These are phyloP conservation scores for Nicotiana obtusifolia DNA, from an alignment of 257 asterid species.

Conservation along the genomic window DNA sequence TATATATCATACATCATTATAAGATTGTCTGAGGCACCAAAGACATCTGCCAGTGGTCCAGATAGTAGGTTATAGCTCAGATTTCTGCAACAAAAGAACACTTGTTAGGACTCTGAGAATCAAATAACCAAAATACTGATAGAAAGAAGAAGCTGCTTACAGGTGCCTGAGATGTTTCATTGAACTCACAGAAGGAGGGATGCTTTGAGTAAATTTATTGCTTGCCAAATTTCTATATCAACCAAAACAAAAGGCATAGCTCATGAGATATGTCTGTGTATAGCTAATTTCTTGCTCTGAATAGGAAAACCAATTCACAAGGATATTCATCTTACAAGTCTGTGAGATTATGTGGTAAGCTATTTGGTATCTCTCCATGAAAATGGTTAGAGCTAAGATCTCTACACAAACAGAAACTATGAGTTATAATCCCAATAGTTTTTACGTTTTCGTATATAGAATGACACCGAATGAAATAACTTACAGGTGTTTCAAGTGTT, in stretches of 20 bases:
- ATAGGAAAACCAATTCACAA: constrained; percentile 5
- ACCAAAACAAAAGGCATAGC: not conserved
- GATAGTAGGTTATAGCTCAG: constrained; percentile 66
- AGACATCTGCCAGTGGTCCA: constrained; percentile 70
- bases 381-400: constrained; percentile 77
- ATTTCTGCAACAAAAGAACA: constrained; percentile 45
- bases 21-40: constrained; percentile 56
- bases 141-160: constrained; percentile 35
- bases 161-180: constrained; percentile 70
- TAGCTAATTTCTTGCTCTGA: not conserved
- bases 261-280: not conserved
- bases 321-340: constrained; percentile 48
- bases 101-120: constrained; percentile 5
- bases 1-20: constrained; percentile 46
- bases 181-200: constrained; percentile 54
- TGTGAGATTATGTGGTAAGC: constrained; percentile 65
- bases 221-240: constrained; percentile 68
- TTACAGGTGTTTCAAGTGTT: constrained; percentile 67
- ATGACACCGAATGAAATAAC: constrained; percentile 5
- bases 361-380: constrained; percentile 55
- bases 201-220: constrained; percentile 51
- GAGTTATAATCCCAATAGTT: not conserved
- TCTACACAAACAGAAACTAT: constrained; percentile 31
- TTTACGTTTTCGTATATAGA: not conserved
- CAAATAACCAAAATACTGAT: not conserved